Base-by-base conservation (phyloP, 2,329 filamentous ascomycete species). In the Coccinonectria pachysandricola region DNA sequence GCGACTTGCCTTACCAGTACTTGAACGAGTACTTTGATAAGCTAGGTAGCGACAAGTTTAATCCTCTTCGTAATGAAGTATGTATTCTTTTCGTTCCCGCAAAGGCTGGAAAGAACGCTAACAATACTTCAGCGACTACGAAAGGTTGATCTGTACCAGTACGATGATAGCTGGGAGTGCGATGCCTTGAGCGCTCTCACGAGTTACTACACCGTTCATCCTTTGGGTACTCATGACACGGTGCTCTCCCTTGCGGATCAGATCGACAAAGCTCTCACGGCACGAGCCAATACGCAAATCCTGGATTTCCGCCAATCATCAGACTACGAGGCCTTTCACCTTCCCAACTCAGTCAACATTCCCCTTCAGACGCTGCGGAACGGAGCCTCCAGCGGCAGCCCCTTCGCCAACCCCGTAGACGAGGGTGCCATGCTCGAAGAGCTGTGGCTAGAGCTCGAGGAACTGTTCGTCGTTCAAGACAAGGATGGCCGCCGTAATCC, bases 1-100 rank as follows among this genome's bases (percentile, higher is more conserved):
- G 69, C 32, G 72, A 77, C 35, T 47, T 76, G 12, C 72, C 72
- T 1, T 75, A 75, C 38, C 71, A 75, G 42, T 75, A 75, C 37
- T 56, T 75, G 24, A 57, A 63, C 16, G 65, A 69, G 37, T 75
- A 75, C 42, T 75, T 73, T 34, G 52, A 63, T 23, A 72, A 71
- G 34, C 48, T 75, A 6, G 59, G 56, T 1, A 39, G 54, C 2
- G 53, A 59, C 10, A 50, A 64, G 25, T 72, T 72, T 43, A 60
- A 54, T 15, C 50, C 60, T 1, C 62, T 72, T 17, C 49, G 51
- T 11, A 52, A 54, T 12, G 57, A 68, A 40, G 54, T 56, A 33
- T 7, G 46, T 26, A n/a, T n/a, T n/a, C n/a, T n/a, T n/a, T n/a
- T n/a, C n/a, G n/a, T n/a, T n/a, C n/a, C n/a, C n/a, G n/a, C n/a